Percentiles rank a stretch among this genome's conserved stretches.
These are phyloP conservation scores for Wickerhamomyces subpelliculosus DNA, from an alignment of 805 yeast species.

Conservation along the genomic window DNA sequence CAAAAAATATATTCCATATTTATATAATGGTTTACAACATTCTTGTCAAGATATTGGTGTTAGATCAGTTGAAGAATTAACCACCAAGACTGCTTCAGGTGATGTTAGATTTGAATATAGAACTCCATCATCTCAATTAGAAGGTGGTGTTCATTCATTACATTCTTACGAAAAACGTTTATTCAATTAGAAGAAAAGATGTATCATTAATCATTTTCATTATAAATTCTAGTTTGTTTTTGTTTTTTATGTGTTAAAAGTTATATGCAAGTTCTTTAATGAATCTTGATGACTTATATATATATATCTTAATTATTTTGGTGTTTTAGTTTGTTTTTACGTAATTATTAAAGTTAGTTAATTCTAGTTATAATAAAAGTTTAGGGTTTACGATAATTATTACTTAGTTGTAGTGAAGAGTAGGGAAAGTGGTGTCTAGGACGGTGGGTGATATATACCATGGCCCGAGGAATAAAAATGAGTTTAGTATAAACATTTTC, in stretches of 20 bases:
- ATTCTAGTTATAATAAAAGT: not conserved
- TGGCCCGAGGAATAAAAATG: too few relatives aligned
- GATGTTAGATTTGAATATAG: constrained; percentile 90
- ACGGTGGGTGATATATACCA: not conserved
- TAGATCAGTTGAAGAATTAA: constrained; percentile 54
- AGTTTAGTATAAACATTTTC: too few relatives aligned
- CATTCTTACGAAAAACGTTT: constrained; percentile 96
- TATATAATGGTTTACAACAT: constrained; percentile 94
- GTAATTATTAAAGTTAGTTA: too few relatives aligned
- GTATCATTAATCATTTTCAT: not conserved
- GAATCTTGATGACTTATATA: not conserved
- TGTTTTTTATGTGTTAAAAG: not conserved
- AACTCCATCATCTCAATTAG: constrained; percentile 97
- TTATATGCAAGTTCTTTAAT: not conserved
- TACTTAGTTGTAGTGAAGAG: not conserved
- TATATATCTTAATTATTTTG: not conserved
- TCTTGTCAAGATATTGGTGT: constrained; percentile 98
- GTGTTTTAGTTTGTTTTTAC: too few relatives aligned
- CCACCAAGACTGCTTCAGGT: constrained; percentile 56
- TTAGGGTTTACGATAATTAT: not conserved
- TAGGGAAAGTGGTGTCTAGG: not conserved
- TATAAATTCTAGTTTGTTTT: not conserved
- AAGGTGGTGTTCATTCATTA: constrained; percentile 96
- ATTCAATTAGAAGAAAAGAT: constrained; percentile 57
- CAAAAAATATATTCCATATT: constrained; percentile 88